Conservation (phyloP, 2,329 filamentous ascomycete genomes). For the Microsporum audouinii region DNA sequence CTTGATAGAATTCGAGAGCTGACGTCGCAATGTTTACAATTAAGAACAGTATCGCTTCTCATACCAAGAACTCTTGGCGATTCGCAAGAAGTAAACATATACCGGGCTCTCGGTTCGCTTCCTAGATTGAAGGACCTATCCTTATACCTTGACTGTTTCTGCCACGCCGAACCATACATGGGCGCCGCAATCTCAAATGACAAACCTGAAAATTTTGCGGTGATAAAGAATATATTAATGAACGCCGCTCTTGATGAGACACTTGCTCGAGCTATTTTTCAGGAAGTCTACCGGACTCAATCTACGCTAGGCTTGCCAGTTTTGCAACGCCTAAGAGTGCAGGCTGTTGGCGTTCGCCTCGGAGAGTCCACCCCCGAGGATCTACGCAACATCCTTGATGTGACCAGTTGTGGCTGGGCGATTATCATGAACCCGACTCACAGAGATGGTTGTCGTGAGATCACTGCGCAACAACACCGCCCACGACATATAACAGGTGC, state of each 20-base stretch:
- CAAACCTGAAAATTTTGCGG: not conserved
- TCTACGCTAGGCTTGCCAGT: not conserved
- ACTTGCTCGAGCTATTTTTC: slow-evolving; percentile 2
- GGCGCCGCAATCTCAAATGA: not conserved
- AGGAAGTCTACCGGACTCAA: not conserved
- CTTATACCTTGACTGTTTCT: not conserved
- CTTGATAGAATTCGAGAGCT: not conserved
- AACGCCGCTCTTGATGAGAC: not conserved
- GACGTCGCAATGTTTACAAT: not conserved
- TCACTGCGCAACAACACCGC: not conserved
- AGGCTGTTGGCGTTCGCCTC: not conserved
- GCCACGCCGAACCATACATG: not conserved
- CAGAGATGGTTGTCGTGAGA: not conserved
- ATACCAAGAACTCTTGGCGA: not conserved
- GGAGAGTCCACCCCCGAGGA: not conserved
- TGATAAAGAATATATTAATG: not conserved
- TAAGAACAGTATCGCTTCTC: not conserved
- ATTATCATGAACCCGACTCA: not conserved
- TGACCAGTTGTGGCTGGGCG: not conserved
- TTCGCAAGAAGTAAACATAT: not conserved
- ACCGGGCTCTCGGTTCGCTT: not conserved
- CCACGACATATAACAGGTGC: not conserved
- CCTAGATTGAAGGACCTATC: not conserved
- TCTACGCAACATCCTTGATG: not conserved
- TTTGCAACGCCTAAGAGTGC: not conserved